Evolutionary conservation across 2,329 filamentous ascomycete genomes (phyloP), one percentile per base, ranked within the genome.

Genomic region (Sporothrix inflata): DNA sequence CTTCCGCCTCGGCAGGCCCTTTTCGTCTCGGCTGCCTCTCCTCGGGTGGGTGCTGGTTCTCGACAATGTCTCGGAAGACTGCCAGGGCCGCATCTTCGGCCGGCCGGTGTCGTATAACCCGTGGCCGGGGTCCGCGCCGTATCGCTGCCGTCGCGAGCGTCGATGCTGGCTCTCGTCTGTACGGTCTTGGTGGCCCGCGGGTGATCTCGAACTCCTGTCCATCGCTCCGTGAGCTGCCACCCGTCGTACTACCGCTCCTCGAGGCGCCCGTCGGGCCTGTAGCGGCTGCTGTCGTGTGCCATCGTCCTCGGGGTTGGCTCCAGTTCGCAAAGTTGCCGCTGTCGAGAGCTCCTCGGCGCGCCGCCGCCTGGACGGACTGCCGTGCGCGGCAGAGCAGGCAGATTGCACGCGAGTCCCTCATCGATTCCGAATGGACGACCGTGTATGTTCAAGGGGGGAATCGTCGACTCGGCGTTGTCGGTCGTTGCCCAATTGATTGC

Each of bases 21-120:
- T 42, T 21, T 21, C 9, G 1, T 40, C 34, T 47, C 21, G 42
- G 45, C 47, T 61, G 19, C 16, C 47, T 45, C 30, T 68, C 30
- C 40, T 67, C 45, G 16, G 42, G 51, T 40, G 47, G 19, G 5
- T 68, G 34, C 21, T 74, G 72, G 30, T 24, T 70, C 14, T 73
- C 71, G 19, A 77, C 74, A 21, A 77, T 73, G 30, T 75, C 74
- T 5, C 74, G 73, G 45, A 78, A 78, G 3, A 78, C 63, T 1
- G 74, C 73, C 47, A 77, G 47, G 0, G 75, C 73, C 0, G 66
- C 71, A 30, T 75, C 74, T 14, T 72, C 70, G 2, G 69, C 45
- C 34, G 57, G 34, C 27, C 53, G 63, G 16, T 53, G 74, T 19
- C 60, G 47, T 27, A 9, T 42, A 1, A 16, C 60, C 51, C n/a